Conservation (phyloP, 2,329 filamentous ascomycete species). For the Xylariaceae sp. region DNA sequence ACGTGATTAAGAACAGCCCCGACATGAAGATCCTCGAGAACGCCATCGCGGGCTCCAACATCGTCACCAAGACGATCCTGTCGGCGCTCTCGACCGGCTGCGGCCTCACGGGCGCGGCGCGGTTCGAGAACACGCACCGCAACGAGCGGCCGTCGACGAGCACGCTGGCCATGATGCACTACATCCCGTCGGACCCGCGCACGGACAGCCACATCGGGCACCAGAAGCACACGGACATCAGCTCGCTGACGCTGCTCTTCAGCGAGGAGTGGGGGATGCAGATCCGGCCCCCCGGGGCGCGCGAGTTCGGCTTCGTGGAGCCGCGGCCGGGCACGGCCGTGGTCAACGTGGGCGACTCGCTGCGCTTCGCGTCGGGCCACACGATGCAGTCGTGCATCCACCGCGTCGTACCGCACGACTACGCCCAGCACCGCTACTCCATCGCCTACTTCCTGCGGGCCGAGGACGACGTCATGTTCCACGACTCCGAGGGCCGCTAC, state of each 20-base stretch:
- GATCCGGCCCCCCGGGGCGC: conserved; percentile 44
- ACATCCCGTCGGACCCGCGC: conserved; percentile 41
- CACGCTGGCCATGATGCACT: conserved; percentile 52
- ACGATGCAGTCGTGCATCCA: conserved; percentile 53
- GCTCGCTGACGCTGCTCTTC: conserved; percentile 50
- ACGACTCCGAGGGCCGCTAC: conserved; percentile 47
- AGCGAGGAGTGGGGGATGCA: conserved; percentile 53
- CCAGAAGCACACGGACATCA: conserved; percentile 54
- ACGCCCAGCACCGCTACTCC: conserved; percentile 50
- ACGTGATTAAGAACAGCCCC: conserved; percentile 42
- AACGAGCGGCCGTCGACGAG: conserved; percentile 44
- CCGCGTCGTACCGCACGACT: conserved; percentile 49
- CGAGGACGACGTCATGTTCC: conserved; percentile 51
- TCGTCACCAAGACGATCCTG: conserved; percentile 45
- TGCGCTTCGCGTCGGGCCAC: conserved; percentile 49
- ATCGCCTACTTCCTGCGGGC: conserved; percentile 55
- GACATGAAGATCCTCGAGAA: conserved; percentile 45
- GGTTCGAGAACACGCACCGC: conserved; percentile 48
- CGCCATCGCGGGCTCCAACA: conserved; percentile 45
- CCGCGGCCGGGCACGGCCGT: conserved; percentile 48
- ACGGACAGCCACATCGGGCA: conserved; percentile 43
- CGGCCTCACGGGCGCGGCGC: conserved; percentile 38
- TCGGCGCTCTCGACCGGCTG: conserved; percentile 45
- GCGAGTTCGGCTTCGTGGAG: conserved; percentile 48
- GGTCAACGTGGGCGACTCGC: conserved; percentile 54